Conservation (phyloP, 257 asterid genomes). For the Echites panduratus region DNA sequence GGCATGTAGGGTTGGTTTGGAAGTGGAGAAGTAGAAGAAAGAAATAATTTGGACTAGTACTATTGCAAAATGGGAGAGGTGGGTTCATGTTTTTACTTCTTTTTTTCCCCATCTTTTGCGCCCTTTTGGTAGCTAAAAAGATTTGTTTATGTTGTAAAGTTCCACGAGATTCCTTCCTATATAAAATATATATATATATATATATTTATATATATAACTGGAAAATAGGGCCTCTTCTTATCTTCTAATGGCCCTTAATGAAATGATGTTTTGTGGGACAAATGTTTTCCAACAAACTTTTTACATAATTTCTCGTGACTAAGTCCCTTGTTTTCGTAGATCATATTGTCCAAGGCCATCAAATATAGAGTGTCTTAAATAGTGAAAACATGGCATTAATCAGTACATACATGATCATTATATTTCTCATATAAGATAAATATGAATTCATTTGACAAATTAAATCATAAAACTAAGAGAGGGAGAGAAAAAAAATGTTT, state of each 20-base stretch:
- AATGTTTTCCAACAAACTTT: not conserved
- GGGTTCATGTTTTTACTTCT: not conserved
- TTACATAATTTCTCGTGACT: not conserved
- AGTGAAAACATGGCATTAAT: too few species aligned
- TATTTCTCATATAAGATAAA: too few species aligned
- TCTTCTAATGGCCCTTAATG: not conserved
- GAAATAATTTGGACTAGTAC: conserved; percentile 1
- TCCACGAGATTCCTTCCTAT: not conserved
- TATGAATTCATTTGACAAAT: too few species aligned
- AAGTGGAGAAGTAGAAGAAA: conserved; percentile 6
- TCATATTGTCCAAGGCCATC: not conserved
- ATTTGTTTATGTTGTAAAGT: not conserved
- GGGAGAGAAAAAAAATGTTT: too few species aligned
- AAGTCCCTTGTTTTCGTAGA: not conserved
- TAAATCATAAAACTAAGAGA: too few species aligned
- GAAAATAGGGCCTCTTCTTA: not conserved
- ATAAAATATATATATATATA: too few species aligned
- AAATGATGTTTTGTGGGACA: not conserved
- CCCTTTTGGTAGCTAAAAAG: not conserved
- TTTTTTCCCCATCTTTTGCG: too few species aligned
- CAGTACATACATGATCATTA: not conserved
- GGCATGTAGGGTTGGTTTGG: conserved; percentile 24
- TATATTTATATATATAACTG: not conserved
- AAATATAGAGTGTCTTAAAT: not conserved
- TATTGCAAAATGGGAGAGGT: conserved; percentile 5